A percentile compares a stretch with the other conserved stretches of the same genome.
Conservation (phyloP, 2,329 filamentous ascomycete species). For the Aaosphaeria arxii region DNA sequence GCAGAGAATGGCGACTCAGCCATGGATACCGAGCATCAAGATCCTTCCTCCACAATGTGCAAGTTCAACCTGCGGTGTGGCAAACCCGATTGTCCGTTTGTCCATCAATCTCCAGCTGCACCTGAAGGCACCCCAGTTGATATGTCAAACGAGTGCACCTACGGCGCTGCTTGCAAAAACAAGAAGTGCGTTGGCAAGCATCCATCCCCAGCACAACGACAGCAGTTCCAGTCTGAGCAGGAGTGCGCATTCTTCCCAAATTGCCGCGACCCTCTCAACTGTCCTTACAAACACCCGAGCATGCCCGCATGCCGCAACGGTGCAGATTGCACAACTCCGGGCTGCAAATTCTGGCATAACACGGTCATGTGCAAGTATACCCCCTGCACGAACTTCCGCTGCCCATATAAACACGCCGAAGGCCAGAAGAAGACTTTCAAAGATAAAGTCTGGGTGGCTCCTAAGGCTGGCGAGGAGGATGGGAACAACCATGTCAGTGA, state of each 20-base stretch:
- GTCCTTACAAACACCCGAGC: conserved; percentile 83
- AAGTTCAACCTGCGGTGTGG: conserved; percentile 87
- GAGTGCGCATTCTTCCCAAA: conserved; percentile 91
- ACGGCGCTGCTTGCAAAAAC: conserved; percentile 92
- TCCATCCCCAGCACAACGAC: conserved; percentile 80
- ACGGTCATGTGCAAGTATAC: conserved; percentile 84
- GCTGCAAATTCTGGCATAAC: conserved; percentile 88
- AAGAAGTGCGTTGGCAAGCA: conserved; percentile 88
- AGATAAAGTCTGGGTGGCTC: conserved; percentile 88
- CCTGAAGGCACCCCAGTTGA: conserved; percentile 75
- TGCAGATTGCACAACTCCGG: conserved; percentile 74
- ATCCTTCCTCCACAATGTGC: conserved; percentile 68
- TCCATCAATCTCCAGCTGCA: conserved; percentile 89
- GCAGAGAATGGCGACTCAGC: conserved; percentile 38
- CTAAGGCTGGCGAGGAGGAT: conserved; percentile 30
- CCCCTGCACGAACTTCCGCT: conserved; percentile 85
- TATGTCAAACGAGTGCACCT: conserved; percentile 75
- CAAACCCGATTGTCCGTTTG: conserved; percentile 86
- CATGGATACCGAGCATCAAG: conserved; percentile 63
- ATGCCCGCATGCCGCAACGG: conserved; percentile 91
- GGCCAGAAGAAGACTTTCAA: conserved; percentile 79
- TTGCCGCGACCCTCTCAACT: conserved; percentile 76
- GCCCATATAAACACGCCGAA: conserved; percentile 84
- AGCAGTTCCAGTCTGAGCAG: conserved; percentile 75
- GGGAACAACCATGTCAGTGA: conserved; percentile 76